Evolutionary conservation across 441 rosid genomes (phyloP), one percentile per base, ranked within the genome.

Genomic region (Sinapis alba): DNA sequence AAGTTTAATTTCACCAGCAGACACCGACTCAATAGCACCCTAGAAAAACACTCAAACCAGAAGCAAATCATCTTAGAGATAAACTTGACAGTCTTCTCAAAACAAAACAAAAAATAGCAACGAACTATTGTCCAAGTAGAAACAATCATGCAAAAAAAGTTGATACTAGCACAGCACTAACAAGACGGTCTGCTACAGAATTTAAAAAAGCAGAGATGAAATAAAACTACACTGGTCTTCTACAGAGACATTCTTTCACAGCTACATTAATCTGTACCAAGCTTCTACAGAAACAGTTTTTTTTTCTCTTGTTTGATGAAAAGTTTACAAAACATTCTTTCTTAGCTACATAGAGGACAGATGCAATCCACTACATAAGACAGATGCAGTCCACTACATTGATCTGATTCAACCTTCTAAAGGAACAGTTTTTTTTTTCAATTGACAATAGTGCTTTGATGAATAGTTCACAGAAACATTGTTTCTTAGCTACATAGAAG

Each of bases 21-120:
- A 88, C 70, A 96, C 83, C 34, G 97, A 96, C 77, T 96, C 98
- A 83, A 96, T 70, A 51, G 97, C 83, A 83, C 99, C 99, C 99
- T 96, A 91, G 77, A 81, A 77, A 34, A 74, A 78, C 69, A 62
- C 71, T 71, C 73, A 82, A 76, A 65, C 34, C 51, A 72, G 68
- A 15, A 59, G n/a, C 27, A 71, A 61, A 51, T 70, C 30, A 64
- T 12, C 43, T 19, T 21, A 36, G 10, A 76, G 65, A 16, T 24
- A 24, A 68, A 53, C 13, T 68, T 24, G 7, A 9, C 26, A 21
- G 36, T 8, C 45, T 11, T 8, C 45, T 45, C 28, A 43, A 32
- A 57, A 21, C 38, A 15, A 11, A 23, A n/a, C n/a, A n/a, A 3
- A 10, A n/a, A 24, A 19, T 54, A 43, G 28, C 70, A 53, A 15